Percentiles rank a stretch among this genome's conserved stretches.
These are phyloP conservation scores for Solanum lignicaule DNA, from an alignment of 257 asterid genomes.

Conservation along the genomic window DNA sequence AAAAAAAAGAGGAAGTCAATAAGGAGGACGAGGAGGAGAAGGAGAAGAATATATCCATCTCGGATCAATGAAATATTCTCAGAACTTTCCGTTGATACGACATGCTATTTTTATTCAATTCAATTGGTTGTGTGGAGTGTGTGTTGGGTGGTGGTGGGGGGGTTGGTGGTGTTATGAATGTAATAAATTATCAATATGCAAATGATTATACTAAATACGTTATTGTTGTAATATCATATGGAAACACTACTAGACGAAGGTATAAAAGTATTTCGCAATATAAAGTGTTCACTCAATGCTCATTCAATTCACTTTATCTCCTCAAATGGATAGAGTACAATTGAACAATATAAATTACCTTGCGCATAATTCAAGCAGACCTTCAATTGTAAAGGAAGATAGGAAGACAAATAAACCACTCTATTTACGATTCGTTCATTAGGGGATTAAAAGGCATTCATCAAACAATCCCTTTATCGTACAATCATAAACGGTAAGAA, in stretches of 20 bases:
- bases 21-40: too few species aligned
- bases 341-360: not conserved
- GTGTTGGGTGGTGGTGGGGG: fast-evolving
- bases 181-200: too few species aligned
- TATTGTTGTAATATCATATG: too few species aligned
- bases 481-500: not conserved
- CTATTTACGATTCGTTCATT: not conserved
- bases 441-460: not conserved
- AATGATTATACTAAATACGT: too few species aligned
- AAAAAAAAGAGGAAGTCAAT: too few species aligned
- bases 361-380: not conserved
- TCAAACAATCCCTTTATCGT: not conserved
- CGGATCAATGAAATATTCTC: too few species aligned
- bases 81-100: too few species aligned
- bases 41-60: too few species aligned
- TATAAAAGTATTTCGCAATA: too few species aligned
- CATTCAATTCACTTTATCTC: not conserved
- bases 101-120: too few species aligned
- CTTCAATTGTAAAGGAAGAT: not conserved
- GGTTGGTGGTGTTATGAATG: too few species aligned
- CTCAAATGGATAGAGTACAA: not conserved
- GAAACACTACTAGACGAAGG: not conserved
- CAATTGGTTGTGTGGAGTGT: too few species aligned
- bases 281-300: not conserved
- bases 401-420: not conserved